Percentiles rank a stretch among this genome's conserved stretches.
These are phyloP conservation scores for Eruca vesicaria DNA, from an alignment of 441 rosid genomes.

Conservation along the genomic window DNA sequence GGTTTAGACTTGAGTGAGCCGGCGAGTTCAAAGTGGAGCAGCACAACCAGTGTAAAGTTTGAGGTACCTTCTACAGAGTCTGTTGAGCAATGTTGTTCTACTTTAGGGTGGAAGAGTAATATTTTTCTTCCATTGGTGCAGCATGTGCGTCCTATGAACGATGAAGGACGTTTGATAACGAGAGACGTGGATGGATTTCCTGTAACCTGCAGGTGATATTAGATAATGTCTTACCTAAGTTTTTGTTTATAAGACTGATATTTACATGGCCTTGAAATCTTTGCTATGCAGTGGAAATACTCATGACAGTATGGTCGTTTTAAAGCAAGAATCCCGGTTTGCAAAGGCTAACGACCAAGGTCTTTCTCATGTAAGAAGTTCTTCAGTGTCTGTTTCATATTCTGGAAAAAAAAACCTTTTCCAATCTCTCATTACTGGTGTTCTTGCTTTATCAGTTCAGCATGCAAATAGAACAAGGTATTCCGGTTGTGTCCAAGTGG, in stretches of 20 bases:
- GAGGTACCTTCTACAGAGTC: conserved; percentile 48
- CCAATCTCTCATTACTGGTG: background rate
- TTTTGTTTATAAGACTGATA: conserved; percentile 22
- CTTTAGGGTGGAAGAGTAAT: conserved; percentile 15
- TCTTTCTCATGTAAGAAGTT: conserved; percentile 75
- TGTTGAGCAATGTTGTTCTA: background rate
- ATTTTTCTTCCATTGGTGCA: conserved; percentile 28
- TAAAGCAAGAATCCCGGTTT: conserved; percentile 92
- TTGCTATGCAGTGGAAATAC: conserved; percentile 68
- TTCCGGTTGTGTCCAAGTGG: conserved; percentile 91
- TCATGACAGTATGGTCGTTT: conserved; percentile 82
- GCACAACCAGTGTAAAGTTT: conserved; percentile 83
- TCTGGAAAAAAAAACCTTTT: background rate
- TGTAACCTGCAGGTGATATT: conserved; percentile 76
- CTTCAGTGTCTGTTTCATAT: conserved; percentile 7
- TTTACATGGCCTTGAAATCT: conserved; percentile 29
- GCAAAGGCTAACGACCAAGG: conserved; percentile 73
- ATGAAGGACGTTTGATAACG: conserved; percentile 78
- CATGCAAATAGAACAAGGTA: conserved; percentile 92
- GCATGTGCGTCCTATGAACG: conserved; percentile 79
- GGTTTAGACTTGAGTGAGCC: conserved; percentile 90
- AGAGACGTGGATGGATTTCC: conserved; percentile 89
- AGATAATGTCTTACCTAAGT: background rate
- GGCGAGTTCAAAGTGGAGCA: conserved; percentile 80
- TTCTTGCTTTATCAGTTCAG: conserved; percentile 56